phyloP scores from a whole-genome alignment of 129 eudicot species.

The Tanacetum coccineum region DNA sequence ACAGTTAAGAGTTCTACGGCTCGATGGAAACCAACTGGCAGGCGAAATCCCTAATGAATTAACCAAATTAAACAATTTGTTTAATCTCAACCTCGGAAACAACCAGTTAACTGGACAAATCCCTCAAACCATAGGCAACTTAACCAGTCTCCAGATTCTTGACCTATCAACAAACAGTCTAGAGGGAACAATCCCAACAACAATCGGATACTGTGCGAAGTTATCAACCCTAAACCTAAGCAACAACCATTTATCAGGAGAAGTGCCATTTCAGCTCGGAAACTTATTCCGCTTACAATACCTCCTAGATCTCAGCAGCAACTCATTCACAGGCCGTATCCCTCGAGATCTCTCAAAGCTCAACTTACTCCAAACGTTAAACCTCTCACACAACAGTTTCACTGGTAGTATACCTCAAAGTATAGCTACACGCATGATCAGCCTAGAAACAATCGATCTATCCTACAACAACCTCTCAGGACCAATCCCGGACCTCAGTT shows the following conservation, averaged over 20 bases:
- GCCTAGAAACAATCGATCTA: slow-evolving; percentile 47
- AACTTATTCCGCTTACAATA: slow-evolving; percentile 38
- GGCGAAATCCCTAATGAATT: slow-evolving; percentile 59
- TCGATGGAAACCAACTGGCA: slow-evolving; percentile 49
- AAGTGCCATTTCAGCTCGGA: slow-evolving; percentile 57
- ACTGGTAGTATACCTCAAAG: slow-evolving; percentile 54
- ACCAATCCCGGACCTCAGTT: slow-evolving; percentile 37
- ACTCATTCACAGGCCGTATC: slow-evolving; percentile 54
- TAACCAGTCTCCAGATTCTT: slow-evolving; percentile 47
- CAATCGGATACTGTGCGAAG: slow-evolving; percentile 40
- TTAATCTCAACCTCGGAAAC: slow-evolving; percentile 50
- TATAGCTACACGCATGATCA: slow-evolving; percentile 51
- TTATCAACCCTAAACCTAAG: slow-evolving; percentile 52
- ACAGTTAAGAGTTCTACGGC: slow-evolving; percentile 34
- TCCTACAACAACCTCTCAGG: slow-evolving; percentile 67
- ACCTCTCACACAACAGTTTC: slow-evolving; percentile 64
- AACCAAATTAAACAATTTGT: slow-evolving; percentile 37
- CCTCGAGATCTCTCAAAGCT: slow-evolving; percentile 54
- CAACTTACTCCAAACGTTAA: slow-evolving; percentile 43
- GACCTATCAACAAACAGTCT: slow-evolving; percentile 58
- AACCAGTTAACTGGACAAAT: slow-evolving; percentile 56
- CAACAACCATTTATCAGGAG: slow-evolving; percentile 48
- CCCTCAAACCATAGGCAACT: slow-evolving; percentile 36
- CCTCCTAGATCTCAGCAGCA: slow-evolving; percentile 62
- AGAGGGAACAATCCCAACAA: slow-evolving; percentile 46